Base-by-base conservation (phyloP, 129 eudicot species). In the Erigeron canadensis region DNA sequence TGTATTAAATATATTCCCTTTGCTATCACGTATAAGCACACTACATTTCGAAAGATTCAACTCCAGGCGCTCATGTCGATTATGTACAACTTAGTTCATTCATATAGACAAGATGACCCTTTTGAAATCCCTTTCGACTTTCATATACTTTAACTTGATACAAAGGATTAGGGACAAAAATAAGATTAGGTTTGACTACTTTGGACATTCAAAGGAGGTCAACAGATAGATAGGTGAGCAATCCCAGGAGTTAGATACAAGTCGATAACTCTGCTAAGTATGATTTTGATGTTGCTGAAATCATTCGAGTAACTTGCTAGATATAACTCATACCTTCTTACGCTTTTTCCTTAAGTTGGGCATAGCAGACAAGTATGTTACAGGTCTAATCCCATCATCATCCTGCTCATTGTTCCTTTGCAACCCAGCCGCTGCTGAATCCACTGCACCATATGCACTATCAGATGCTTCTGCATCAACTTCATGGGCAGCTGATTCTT, bases 261-360 rank as follows among this genome's bases (percentile, higher is more conserved):
- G 15, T 57, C 38, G n/a, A 57, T 21, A 57, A 28, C 34, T 57
- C 63, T 10, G 13, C 15, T 11, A 37, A 7, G 9, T 22, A 19
- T 22, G 22, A 57, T 22, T 22, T 57, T 7, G 10, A 22, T 10
- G 38, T 57, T 53, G 2, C 58, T 16, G 22, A 12, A 16, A 53
- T 17, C 16, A 7, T n/a, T 17, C 8, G 58, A 53, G 58, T 53
- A 16, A 53, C 23, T 1, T 10, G 18, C 8, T 17, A 53, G 16
- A 53, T 16, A 13, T 23, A 41, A 4, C 43, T 86, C 69, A 84
- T 59, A n/a, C 69, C 58, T 77, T 86, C 77, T 83, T 82, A 67
- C 81, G 84, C 80, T 84, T 88, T 79, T 76, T 86, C 64, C 83
- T 86, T 84, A 91, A 76, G 71, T 84, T 79, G 19, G 93, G 96